Base-by-base conservation (phyloP, 2,329 filamentous ascomycete genomes). In the Torrubiella hemipterigena region DNA sequence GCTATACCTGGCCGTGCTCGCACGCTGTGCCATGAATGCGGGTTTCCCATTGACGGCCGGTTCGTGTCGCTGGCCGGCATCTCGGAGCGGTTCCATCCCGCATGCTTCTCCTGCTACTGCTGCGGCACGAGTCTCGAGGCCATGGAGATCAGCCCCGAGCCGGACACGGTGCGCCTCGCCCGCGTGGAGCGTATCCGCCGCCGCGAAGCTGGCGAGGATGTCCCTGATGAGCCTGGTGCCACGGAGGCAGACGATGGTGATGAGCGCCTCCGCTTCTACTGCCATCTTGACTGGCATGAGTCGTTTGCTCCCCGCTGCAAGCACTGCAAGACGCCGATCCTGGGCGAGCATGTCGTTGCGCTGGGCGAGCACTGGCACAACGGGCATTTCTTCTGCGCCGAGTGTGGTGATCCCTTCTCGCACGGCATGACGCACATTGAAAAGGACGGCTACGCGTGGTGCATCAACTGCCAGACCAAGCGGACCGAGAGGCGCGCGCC, bases 271-370 rank as follows among this genome's bases (percentile, higher is more conserved):
- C 77, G 89, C 9, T 96, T 96, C 68, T 98, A 82, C 61, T 98
- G 91, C 58, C 89, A 96, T 52, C 71, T 98, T n/a, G 91, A 98
- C 62, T 98, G 87, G 73, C 91, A 98, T 55, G 91, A 98, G 58
- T 65, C 81, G 32, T 98, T 84, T 56, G 86, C 82, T 19, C 91
- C 91, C 5, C 77, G 85, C 25, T 98, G 91, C 68, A 91, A 91
- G 59, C 86, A 83, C 54, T 98, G 91, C 70, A 86, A 81, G 54
- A 98, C 91, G 7, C 89, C 91, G 4, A 98, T 98, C 47, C 77
- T 96, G 43, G 87, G 87, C 25, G 87, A 96, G 56, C 85, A 96
- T 43, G 78, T 95, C 19, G 79, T 95, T 11, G 91, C 91, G 2
- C 84, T 93, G 34, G 91, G 91, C 2, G 74, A 79, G n/a, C 86